Percentiles rank a stretch among this genome's conserved stretches.
Conservation (phyloP, 225 moss, liverwort and hornwort species). For the Polytrichum commune region DNA sequence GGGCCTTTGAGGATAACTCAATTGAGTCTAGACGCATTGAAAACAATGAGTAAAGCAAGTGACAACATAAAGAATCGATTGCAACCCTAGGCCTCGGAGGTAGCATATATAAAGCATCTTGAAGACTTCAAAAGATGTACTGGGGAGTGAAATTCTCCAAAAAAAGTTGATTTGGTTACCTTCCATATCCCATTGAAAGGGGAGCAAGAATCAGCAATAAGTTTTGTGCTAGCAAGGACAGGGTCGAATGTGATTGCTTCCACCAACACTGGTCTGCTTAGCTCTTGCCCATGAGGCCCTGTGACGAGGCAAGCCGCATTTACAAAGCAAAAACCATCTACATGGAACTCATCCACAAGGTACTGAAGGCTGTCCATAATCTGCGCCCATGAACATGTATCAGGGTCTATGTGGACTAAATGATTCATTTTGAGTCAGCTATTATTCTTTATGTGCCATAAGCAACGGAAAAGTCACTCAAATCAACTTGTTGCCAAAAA, state of each 20-base stretch:
- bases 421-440: no score
- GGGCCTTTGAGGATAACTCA: no score
- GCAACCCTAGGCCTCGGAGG: no score
- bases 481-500: no score
- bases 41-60: no score
- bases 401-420: background rate
- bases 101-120: no score
- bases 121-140: no score
- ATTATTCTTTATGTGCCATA: no score
- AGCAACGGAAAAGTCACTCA: no score
- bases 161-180: conserved; percentile 24
- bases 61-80: no score
- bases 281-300: conserved; percentile 83
- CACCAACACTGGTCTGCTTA: conserved; percentile 85
- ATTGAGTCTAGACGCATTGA: no score
- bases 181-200: conserved; percentile 61
- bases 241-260: conserved; percentile 87
- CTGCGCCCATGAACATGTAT: conserved; percentile 29
- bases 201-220: conserved; percentile 74
- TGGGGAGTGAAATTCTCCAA: no score
- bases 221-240: conserved; percentile 71
- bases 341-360: conserved; percentile 80
- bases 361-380: conserved; percentile 79
- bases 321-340: conserved; percentile 85
- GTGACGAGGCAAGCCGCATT: conserved; percentile 73